Percentiles rank a stretch among this genome's conserved stretches.
These are phyloP conservation scores for Ilyonectria sp. DNA, from an alignment of 2,329 filamentous ascomycete species.

Conservation along the genomic window DNA sequence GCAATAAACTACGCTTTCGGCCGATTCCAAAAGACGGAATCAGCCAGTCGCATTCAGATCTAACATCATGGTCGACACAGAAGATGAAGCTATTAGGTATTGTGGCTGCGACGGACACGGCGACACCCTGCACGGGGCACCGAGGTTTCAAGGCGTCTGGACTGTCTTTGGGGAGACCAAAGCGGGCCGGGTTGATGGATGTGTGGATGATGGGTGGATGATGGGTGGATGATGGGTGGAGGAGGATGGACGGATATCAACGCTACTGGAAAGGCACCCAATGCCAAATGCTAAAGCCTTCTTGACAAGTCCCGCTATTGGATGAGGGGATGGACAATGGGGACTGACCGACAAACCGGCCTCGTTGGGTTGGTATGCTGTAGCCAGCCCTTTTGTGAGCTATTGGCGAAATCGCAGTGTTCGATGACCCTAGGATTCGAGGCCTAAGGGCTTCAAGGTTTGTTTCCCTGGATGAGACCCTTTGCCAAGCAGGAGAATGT, in stretches of 20 bases:
- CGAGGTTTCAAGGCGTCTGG: constrained; percentile 21
- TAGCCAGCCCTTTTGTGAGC: not conserved
- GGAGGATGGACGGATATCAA: not conserved
- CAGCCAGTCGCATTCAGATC: not conserved
- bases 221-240: not conserved
- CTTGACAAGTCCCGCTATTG: constrained; percentile 17
- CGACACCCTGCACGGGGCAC: constrained; percentile 23
- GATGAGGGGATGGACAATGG: not conserved
- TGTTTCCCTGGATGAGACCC: constrained; percentile 3
- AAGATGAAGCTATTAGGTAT: not conserved
- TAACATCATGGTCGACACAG: not conserved
- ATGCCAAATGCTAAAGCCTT: constrained; percentile 8
- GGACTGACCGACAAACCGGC: too few species aligned
- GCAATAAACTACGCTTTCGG: not conserved
- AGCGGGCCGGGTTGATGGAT: constrained; percentile 18
- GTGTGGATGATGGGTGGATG: constrained; percentile 6
- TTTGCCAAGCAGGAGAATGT: constrained; percentile 8
- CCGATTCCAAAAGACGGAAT: not conserved
- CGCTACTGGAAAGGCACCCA: constrained; percentile 12
- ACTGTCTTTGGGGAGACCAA: constrained; percentile 11
- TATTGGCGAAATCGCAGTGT: not conserved
- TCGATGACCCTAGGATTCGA: not conserved
- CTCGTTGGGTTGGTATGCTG: not conserved
- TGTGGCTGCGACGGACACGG: constrained; percentile 21
- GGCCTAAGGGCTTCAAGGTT: not conserved